Conservation (phyloP, 345 rosid genomes). For the Populus ilicifolia region DNA sequence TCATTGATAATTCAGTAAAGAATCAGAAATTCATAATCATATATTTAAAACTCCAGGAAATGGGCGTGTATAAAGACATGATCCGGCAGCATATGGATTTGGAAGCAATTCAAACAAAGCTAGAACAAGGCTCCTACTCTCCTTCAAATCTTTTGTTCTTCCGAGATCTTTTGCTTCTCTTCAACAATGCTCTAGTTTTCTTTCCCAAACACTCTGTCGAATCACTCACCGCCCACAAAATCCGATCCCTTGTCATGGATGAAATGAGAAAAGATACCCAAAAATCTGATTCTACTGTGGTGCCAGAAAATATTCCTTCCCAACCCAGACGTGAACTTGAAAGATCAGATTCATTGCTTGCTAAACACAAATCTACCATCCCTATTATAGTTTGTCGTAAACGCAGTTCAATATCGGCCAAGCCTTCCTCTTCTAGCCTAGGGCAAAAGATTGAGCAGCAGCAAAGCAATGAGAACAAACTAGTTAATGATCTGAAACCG, state of each 20-base stretch:
- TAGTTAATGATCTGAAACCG: conserved; percentile 11
- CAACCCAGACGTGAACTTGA: conserved; percentile 35
- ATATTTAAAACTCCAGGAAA: conserved; percentile 39
- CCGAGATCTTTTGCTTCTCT: conserved; percentile 65
- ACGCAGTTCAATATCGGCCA: conserved; percentile 43
- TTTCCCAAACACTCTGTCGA: conserved; percentile 50
- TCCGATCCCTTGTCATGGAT: conserved; percentile 38
- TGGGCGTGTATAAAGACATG: conserved; percentile 35
- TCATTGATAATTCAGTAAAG: not conserved
- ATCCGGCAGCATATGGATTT: conserved; percentile 63
- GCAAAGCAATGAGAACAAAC: conserved; percentile 16
- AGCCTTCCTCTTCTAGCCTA: conserved; percentile 41
- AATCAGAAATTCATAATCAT: not conserved
- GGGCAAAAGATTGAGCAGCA: conserved; percentile 36
- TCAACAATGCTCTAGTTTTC: conserved; percentile 55
- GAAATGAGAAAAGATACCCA: conserved; percentile 36
- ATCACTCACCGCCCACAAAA: conserved; percentile 47
- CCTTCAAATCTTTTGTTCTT: conserved; percentile 40
- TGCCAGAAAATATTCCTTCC: conserved; percentile 1
- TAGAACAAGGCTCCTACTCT: conserved; percentile 47
- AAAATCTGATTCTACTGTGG: conserved; percentile 10
- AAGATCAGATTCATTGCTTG: conserved; percentile 45
- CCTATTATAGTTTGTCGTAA: conserved; percentile 56
- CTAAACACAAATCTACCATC: conserved; percentile 38
- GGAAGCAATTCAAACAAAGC: conserved; percentile 42